Evolutionary conservation across 192 early-diverging fungal genomes (phyloP).

Genomic region (Umbelopsis vinacea): DNA sequence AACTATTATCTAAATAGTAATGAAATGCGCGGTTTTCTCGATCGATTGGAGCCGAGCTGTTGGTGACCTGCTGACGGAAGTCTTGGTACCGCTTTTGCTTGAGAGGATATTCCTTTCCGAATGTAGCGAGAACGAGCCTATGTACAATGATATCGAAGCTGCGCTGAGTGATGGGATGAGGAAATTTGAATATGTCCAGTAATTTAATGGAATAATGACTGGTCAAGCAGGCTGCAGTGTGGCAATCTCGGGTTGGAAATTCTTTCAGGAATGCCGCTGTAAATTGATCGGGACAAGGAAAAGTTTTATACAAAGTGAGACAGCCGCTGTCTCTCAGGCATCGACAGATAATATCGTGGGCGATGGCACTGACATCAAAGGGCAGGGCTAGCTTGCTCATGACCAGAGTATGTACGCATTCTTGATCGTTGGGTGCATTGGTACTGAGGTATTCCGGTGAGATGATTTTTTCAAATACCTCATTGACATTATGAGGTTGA

Average conservation of each 20-base stretch:
- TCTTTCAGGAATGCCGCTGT: neutral
- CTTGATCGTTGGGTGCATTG: neutral
- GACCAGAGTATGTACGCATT: neutral
- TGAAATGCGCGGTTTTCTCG: conserved; percentile 10
- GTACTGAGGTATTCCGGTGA: conserved; percentile 5
- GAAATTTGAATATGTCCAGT: conserved; percentile 1
- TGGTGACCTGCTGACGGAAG: conserved; percentile 1
- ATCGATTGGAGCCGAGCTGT: conserved; percentile 1
- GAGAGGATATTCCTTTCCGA: conserved; percentile 21
- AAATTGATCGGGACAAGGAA: conserved; percentile 2
- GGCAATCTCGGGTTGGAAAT: neutral
- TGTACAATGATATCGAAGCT: conserved; percentile 14
- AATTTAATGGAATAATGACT: neutral
- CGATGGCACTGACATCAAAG: neutral
- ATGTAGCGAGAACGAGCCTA: conserved; percentile 6
- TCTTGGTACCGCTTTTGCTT: neutral
- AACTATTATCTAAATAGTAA: conserved; percentile 1
- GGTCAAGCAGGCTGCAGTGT: neutral
- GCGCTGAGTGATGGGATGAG: conserved; percentile 1
- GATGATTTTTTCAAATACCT: conserved; percentile 14
- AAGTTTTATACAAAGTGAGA: neutral
- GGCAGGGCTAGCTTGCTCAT: neutral
- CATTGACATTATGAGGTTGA: neutral
- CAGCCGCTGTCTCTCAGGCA: conserved; percentile 4
- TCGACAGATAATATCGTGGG: neutral